phyloP scores from a whole-genome alignment of 108 stramenopile genomes.

The Nitzschia inconspicua region DNA sequence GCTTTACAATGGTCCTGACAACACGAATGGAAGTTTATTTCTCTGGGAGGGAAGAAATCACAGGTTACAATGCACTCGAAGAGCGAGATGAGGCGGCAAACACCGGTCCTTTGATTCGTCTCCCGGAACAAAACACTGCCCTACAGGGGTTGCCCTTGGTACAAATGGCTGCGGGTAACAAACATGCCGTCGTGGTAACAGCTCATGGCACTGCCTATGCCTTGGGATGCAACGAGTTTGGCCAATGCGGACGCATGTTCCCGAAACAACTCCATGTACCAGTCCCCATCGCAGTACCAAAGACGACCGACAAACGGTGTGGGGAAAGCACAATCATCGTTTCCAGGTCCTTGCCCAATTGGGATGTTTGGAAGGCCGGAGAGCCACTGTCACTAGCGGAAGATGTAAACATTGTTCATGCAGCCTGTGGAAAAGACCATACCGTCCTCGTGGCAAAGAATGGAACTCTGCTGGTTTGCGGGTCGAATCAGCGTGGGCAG shows the following conservation, averaged over 20 bases:
- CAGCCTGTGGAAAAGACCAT: slow-evolving; percentile 61
- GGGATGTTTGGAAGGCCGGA: slow-evolving; percentile 29
- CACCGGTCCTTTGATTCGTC: background rate
- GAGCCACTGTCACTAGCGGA: slow-evolving; percentile 37
- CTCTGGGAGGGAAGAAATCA: slow-evolving; percentile 43
- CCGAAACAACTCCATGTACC: slow-evolving; percentile 45
- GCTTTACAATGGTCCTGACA: slow-evolving; percentile 64
- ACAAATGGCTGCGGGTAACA: slow-evolving; percentile 52
- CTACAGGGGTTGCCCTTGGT: slow-evolving; percentile 61
- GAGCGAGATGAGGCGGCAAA: no score
- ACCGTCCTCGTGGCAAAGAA: slow-evolving; percentile 57
- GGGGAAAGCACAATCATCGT: background rate
- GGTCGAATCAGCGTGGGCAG: slow-evolving; percentile 53
- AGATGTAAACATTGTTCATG: slow-evolving; percentile 58
- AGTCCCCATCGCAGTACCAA: slow-evolving; percentile 44
- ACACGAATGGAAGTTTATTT: slow-evolving; percentile 59
- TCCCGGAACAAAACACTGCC: slow-evolving; percentile 43
- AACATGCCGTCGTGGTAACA: slow-evolving; percentile 72
- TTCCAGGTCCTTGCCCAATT: slow-evolving; percentile 25
- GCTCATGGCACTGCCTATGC: slow-evolving; percentile 63
- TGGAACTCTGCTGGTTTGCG: slow-evolving; percentile 62
- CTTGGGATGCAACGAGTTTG: slow-evolving; percentile 61
- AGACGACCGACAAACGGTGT: background rate
- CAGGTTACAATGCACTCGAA: slow-evolving; percentile 35
- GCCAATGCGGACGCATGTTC: slow-evolving; percentile 62